Evolutionary conservation across 2,329 filamentous ascomycete genomes (phyloP), one percentile per base, ranked within the genome.

Genomic region (Fusarium graminum): DNA sequence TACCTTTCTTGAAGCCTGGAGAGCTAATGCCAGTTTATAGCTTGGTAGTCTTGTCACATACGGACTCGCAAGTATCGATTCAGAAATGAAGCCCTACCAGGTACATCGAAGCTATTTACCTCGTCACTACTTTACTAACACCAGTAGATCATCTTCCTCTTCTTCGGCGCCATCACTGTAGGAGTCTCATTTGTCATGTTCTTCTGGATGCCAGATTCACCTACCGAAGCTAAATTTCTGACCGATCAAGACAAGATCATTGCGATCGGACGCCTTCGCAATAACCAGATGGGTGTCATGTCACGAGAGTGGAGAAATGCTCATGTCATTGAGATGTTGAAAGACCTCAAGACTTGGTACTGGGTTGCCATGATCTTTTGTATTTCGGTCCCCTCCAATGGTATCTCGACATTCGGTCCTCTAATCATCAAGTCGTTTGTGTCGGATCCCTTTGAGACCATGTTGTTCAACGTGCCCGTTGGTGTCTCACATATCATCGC

Each of bases 381-480:
- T 47, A 84, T 89, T 65, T 85, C 84, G 44, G 75, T 89, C 9
- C 86, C 86, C 0, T 85, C 82, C 32, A 86, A 86, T 6, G 86
- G 86, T 9, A 75, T 88, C 44, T 82, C 83, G 0, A 86, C 85
- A 0, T 89, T 88, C 64, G 87, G 86, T 0, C 85, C 84, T 2
- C 76, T 89, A 38, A 88, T 89, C 67, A 82, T 89, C 52, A 77
- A 86, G 45, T 82, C 82, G 0, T 89, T 89, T 56, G 86, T 86
- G 2, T 88, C 85, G 49, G 79, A 82, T 29, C 80, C 82, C 7
- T 86, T 88, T 52, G 76, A 82, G 16, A 86, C 86, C 0, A 87
- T 88, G 46, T 74, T 88, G 0, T 86, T 88, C 76, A 88, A 88
- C 61, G 86, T 88, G 43, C 86, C 85, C 0, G 85, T 88, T 46